Evolutionary conservation across 2,329 filamentous ascomycete genomes (phyloP).

Genomic region (Corynespora cassiicola): DNA sequence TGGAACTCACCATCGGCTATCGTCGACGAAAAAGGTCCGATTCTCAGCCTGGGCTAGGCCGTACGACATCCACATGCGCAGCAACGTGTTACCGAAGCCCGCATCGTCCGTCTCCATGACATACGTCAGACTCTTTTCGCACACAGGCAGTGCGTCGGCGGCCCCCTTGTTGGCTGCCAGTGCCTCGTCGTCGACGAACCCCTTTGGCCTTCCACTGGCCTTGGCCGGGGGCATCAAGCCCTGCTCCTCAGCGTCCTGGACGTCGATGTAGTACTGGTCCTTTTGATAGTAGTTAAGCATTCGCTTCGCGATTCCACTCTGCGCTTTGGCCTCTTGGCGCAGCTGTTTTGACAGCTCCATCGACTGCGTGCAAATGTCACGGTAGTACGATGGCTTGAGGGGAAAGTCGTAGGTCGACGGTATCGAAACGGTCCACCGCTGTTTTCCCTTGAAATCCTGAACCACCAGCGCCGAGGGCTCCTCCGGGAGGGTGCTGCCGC

Average conservation of each 20-base stretch:
- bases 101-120: slow-evolving; percentile 77
- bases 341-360: slow-evolving; percentile 66
- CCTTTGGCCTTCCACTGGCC: slow-evolving; percentile 43
- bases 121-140: slow-evolving; percentile 76
- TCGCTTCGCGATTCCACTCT: slow-evolving; percentile 33
- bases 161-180: slow-evolving; percentile 31
- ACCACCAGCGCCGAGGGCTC: slow-evolving; percentile 77
- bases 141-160: slow-evolving; percentile 58
- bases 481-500: slow-evolving; percentile 69
- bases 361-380: slow-evolving; percentile 72
- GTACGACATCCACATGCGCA: slow-evolving; percentile 85
- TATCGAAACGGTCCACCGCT: slow-evolving; percentile 83
- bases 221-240: slow-evolving; percentile 64
- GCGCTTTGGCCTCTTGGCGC: slow-evolving; percentile 39
- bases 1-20: slow-evolving; percentile 74
- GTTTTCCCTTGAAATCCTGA: slow-evolving; percentile 67
- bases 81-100: slow-evolving; percentile 76
- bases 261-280: slow-evolving; percentile 76
- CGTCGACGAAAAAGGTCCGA: slow-evolving; percentile 82
- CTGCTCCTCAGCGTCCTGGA: slow-evolving; percentile 71
- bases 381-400: slow-evolving; percentile 69
- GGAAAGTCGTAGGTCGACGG: slow-evolving; percentile 72
- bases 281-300: slow-evolving; percentile 63
- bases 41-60: slow-evolving; percentile 77
- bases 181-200: slow-evolving; percentile 46